Conservation (phyloP, 1,284 basidiomycete species). For the Neolentinus lepideus region DNA sequence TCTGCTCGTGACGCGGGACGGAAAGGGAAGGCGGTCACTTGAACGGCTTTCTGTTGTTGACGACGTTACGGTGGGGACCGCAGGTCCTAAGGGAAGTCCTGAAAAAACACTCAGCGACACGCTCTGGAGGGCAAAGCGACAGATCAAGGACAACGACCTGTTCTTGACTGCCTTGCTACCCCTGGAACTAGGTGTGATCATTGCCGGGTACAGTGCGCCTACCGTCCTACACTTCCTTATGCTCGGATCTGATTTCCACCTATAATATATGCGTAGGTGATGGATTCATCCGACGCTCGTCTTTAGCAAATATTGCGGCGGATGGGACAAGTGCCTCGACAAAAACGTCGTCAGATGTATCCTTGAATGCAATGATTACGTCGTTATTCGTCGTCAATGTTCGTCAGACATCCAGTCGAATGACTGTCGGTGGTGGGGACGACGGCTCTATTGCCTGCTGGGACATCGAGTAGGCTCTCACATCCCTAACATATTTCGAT, state of each 20-base stretch:
- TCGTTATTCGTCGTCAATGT: conserved; percentile 54
- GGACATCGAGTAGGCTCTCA: conserved; percentile 44
- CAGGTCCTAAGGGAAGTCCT: neutral
- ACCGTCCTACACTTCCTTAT: neutral
- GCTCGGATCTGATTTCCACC: conserved; percentile 2
- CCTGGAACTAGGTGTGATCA: conserved; percentile 44
- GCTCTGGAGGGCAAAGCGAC: conserved; percentile 21
- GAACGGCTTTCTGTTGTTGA: neutral
- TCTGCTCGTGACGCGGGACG: neutral
- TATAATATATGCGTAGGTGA: conserved; percentile 38
- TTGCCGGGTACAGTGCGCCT: conserved; percentile 55
- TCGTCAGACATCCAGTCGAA: conserved; percentile 44
- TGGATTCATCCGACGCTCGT: conserved; percentile 39
- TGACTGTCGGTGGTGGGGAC: conserved; percentile 64
- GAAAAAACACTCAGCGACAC: neutral
- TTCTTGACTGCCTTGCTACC: conserved; percentile 45
- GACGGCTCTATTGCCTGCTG: conserved; percentile 73
- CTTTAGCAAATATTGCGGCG: conserved; percentile 27
- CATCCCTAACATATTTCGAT: neutral
- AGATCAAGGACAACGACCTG: conserved; percentile 2
- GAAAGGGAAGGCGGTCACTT: neutral
- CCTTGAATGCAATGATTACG: conserved; percentile 33
- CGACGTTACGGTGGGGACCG: neutral
- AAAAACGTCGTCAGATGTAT: conserved; percentile 30
- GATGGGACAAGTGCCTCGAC: conserved; percentile 18